A percentile compares a stretch with the other conserved stretches of the same genome.
Conservation (phyloP, 208 protist species). For the Entamoeba invadens region DNA sequence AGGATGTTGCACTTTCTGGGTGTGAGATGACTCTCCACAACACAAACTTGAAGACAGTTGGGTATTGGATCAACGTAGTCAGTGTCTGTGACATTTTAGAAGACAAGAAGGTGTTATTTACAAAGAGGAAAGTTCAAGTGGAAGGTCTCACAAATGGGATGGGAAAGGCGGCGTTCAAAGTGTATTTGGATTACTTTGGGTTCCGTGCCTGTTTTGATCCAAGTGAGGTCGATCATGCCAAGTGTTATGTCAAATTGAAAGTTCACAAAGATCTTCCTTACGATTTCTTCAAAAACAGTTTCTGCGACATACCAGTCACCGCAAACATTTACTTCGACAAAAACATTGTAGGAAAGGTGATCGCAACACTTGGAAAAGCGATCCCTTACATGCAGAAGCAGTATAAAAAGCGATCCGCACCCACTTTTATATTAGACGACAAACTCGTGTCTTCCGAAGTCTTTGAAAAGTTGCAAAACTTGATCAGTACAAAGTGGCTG, state of each 20-base stretch:
- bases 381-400: neutral
- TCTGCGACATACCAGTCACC: neutral
- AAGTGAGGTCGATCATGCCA: neutral
- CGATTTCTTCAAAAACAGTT: neutral
- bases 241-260: neutral
- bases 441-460: neutral
- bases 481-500: too few relatives aligned
- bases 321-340: neutral
- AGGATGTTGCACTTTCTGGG: neutral
- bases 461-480: too few relatives aligned
- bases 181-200: neutral
- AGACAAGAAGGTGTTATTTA: neutral
- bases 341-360: neutral
- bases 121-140: neutral
- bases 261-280: neutral
- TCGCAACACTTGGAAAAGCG: neutral
- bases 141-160: neutral
- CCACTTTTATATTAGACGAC: neutral
- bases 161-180: neutral
- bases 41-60: neutral
- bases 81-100: neutral
- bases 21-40: neutral
- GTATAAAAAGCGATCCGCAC: neutral
- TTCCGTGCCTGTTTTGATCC: neutral
- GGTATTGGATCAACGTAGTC: neutral